Evolutionary conservation across 208 protist species (phyloP).

Genomic region (Crithidia bombi): DNA sequence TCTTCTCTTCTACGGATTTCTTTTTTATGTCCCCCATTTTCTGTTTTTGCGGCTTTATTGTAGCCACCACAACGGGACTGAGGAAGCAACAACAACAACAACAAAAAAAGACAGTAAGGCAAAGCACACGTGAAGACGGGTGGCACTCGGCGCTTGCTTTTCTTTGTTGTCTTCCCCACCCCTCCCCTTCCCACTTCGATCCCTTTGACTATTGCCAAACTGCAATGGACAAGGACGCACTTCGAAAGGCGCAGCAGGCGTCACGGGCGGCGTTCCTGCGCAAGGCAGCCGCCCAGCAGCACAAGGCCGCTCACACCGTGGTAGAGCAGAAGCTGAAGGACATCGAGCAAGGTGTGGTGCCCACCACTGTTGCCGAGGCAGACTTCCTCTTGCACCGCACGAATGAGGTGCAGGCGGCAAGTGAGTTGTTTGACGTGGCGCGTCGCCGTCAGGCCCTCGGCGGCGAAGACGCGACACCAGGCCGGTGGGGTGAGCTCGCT

Average conservation of each 20-base stretch:
- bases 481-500: conserved; percentile 12
- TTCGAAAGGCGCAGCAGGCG: conserved; percentile 66
- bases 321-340: conserved; percentile 78
- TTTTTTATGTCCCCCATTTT: too few species aligned
- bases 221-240: conserved; percentile 61
- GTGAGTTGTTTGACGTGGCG: conserved; percentile 65
- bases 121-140: too few species aligned
- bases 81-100: not conserved
- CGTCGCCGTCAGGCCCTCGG: conserved; percentile 54
- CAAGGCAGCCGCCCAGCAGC: conserved; percentile 57
- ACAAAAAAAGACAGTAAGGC: not conserved
- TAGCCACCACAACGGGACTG: too few species aligned
- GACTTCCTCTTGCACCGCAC: conserved; percentile 73
- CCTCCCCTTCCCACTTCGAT: not conserved
- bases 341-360: conserved; percentile 78
- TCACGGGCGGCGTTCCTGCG: conserved; percentile 78
- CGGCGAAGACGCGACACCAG: conserved; percentile 30
- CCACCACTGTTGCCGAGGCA: conserved; percentile 58
- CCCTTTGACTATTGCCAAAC: not conserved
- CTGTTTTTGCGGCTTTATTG: not conserved
- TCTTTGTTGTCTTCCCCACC: conserved; percentile 4
- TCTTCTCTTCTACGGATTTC: not conserved
- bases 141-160: not conserved
- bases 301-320: conserved; percentile 66
- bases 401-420: conserved; percentile 64